Base-by-base conservation (phyloP, 192 early-diverging fungal species). In the Backusella westeae region DNA sequence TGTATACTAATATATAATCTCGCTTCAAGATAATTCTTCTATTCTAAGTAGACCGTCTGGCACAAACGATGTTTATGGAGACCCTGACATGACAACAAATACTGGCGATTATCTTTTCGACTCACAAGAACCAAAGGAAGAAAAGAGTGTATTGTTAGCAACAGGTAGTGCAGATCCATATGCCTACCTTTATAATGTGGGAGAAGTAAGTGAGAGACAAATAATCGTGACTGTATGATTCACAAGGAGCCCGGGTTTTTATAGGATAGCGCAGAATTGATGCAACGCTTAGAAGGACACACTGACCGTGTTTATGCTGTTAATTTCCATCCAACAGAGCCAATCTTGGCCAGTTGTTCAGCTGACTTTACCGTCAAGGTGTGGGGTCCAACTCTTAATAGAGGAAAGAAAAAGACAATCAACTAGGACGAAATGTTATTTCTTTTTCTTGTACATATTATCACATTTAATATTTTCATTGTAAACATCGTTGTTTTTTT, bases 291-390 rank as follows among this genome's bases (percentile, higher is more conserved):
- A 49, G 94, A 96, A 82, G 97, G 97, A 6, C 97, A 98, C 73
- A 94, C 95, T 14, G 96, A 97, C 74, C 87, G 95, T 59, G 97
- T 98, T 2, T 98, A 98, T 84, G 92, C 93, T 1, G 93, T 94
- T 19, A 89, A 94, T 42, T 97, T 96, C 63, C 96, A 97, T 80
- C 95, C 96, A 6, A 85, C 88, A 2, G 95, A 98, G 75, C 92
- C 94, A 38, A 90, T 93, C 14, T 80, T 96, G 32, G 93, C 91
- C 4, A 93, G 87, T 12, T 92, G 95, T 69, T 95, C 93, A n/a
- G 93, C 95, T 19, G 95, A 96, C 74, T 91, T 86, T 76, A 93
- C 90, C 10, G 85, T 96, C 67, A 93, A 92, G 76, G 76, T 96
- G 4, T 96, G 95, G 95, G 86, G 86, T 29, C 87, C 87, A 39